Base-by-base conservation (phyloP, 2,329 filamentous ascomycete species). In the Fusarium sp. region DNA sequence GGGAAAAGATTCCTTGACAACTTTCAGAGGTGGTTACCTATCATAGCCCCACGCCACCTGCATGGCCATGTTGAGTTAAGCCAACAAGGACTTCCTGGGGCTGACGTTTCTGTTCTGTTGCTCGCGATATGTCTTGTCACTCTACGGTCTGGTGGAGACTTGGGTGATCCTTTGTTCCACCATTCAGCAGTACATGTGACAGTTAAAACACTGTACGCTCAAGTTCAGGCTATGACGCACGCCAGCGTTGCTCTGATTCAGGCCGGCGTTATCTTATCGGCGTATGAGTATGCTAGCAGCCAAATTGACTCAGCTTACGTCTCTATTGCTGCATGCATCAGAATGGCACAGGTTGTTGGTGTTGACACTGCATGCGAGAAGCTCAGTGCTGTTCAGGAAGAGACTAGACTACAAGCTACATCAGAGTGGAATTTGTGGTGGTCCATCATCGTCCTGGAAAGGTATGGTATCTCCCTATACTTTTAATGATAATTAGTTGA, bases 111-210 rank as follows among this genome's bases (percentile, higher is more conserved):
- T 11, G 18, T 52, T 10, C 48, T 52, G 0, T 11, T 52, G 14
- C 48, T 52, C 3, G 0, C 31, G 9, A 25, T 52, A 25, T 37
- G 23, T 8, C 48, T 52, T 37, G 31, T 52, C 1, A 52, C 48
- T 9, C 14, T 52, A 2, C 6, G 12, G 18, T 27, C n/a, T 2
- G 23, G 48, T 7, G 10, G 31, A 25, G 48, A 37, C 18, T 37
- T 52, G 31, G 31, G 7, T 1, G 48, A 37, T 27, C 31, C 48
- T 4, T 7, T 52, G 0, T 3, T 52, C 0, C 31, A 52, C 1
- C 31, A 3, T 0, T 37, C 16, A 1, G 48, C 31, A 25, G 48
- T 52, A 2, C 31, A 52, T 25, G n/a, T 21, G 9, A 37, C 18
- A 12, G 31, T 27, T 0, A 52, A 35, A 15, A 52, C 48, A 21